Percentiles rank a stretch among this genome's conserved stretches.
Evolutionary conservation across 371 early-diverging fungal genomes (phyloP).

Genomic region (Coemansia sp.): DNA sequence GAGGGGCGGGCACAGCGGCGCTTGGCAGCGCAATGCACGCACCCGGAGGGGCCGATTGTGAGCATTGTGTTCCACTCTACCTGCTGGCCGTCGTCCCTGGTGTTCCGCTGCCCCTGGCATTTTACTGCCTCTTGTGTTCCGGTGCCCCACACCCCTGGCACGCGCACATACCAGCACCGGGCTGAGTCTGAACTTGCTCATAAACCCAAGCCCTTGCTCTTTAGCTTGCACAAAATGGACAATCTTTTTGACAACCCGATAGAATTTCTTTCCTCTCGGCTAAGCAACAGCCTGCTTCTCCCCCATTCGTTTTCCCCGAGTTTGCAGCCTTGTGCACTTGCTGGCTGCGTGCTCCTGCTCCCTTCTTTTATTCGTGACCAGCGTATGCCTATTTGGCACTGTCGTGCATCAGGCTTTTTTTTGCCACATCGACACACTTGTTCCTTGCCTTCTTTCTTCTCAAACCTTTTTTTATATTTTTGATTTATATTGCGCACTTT

Average conservation of each 20-base stretch:
- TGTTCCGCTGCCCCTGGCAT: background rate
- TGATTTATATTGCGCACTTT: background rate
- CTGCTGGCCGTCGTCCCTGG: background rate
- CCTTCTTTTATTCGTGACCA: conserved; percentile 2
- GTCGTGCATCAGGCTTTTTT: background rate
- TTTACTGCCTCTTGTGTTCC: too few species aligned
- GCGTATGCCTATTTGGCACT: background rate
- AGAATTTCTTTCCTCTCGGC: background rate
- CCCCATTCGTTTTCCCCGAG: background rate
- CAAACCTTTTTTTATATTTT: background rate
- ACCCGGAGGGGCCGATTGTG: background rate
- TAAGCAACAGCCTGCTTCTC: background rate
- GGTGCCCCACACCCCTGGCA: too few species aligned
- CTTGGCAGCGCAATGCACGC: too few species aligned
- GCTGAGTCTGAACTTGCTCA: too few species aligned
- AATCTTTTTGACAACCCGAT: conserved; percentile 6
- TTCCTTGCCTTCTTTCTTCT: background rate
- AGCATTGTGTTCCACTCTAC: background rate
- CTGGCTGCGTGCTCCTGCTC: background rate
- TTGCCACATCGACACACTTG: background rate
- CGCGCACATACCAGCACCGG: too few species aligned
- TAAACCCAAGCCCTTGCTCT: background rate
- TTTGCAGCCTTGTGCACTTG: background rate
- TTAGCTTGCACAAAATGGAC: background rate
- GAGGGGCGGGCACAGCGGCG: too few species aligned